Evolutionary conservation across 202 grass and related monocot species (phyloP), one percentile per base, ranked within the genome.

Genomic region (Alloteropsis angusta): DNA sequence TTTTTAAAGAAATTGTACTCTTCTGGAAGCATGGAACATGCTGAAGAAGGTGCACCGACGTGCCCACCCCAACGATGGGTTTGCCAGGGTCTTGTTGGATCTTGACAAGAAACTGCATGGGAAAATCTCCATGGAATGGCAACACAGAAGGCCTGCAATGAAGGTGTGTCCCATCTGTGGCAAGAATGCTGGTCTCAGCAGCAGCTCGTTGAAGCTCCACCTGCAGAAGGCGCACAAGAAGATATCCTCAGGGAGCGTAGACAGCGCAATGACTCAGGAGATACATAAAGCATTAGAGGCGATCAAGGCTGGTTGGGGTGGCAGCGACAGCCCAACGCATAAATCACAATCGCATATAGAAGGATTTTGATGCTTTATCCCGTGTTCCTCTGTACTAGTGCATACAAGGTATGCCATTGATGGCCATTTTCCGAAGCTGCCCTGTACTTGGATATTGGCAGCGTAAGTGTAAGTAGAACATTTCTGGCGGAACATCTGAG

Each of bases 131-230:
- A 98, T 93, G 95, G 89, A 88, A 38, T 95, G 92, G 95, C 89
- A 93, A 50, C 92, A 89, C 34, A 88, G 81, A 53, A 94, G 52
- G 82, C 95, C 95, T 4, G 68, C 76, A 30, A 90, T 98, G 81
- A 92, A 93, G 62, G 89, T 90, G 30, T 98, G 95, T 60, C 91
- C 95, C 50, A 90, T 98, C 47, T 94, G 95, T 37, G 89, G 89
- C 68, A 94, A 90, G 73, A 90, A 87, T 60, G 91, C 89, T 60
- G 94, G 91, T 16, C 91, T 97, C 47, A 94, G 91, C 80, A 97
- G 87, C 78, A 90, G 92, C 62, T 98, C 95, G 36, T 72, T 94
- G 65, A 98, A 94, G 82, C 84, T 98, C 32, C 95, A 98, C 79
- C 87, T 90, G 54, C 89, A 94, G 63, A 98, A 90, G 76, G 85